phyloP scores from a whole-genome alignment of 441 rosid species.

The Populus trichocarpa region DNA sequence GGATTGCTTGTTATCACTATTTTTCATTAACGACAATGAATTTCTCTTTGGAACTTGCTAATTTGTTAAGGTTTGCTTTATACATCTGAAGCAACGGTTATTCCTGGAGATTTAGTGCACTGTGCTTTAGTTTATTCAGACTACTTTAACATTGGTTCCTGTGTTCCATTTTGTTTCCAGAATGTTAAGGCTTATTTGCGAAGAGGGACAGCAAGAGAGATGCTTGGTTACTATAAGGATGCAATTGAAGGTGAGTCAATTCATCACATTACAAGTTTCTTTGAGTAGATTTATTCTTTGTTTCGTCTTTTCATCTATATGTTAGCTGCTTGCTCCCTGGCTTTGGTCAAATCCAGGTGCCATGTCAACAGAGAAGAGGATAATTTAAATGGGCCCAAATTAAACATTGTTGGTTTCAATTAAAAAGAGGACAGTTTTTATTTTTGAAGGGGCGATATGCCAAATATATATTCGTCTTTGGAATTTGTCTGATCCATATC shows the following conservation, averaged over 20 bases:
- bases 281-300: background rate
- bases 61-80: background rate
- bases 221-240: slow-evolving; percentile 68
- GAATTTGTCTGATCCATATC: background rate
- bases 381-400: background rate
- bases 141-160: background rate
- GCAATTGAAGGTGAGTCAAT: slow-evolving; percentile 70
- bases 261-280: background rate
- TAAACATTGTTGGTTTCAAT: background rate
- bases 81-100: background rate
- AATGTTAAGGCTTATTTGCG: slow-evolving; percentile 87
- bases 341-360: background rate
- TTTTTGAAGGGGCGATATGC: background rate
- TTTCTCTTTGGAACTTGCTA: background rate
- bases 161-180: slow-evolving; percentile 32
- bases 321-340: background rate
- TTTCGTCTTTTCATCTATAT: background rate
- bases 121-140: background rate
- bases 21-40: background rate
- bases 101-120: background rate
- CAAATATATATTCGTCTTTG: background rate
- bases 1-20: background rate
- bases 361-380: background rate
- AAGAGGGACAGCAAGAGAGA: slow-evolving; percentile 96
- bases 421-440: background rate